Evolutionary conservation across 2,329 filamentous ascomycete genomes (phyloP), one percentile per base, ranked within the genome.

Genomic region (Aspergillus candidus): DNA sequence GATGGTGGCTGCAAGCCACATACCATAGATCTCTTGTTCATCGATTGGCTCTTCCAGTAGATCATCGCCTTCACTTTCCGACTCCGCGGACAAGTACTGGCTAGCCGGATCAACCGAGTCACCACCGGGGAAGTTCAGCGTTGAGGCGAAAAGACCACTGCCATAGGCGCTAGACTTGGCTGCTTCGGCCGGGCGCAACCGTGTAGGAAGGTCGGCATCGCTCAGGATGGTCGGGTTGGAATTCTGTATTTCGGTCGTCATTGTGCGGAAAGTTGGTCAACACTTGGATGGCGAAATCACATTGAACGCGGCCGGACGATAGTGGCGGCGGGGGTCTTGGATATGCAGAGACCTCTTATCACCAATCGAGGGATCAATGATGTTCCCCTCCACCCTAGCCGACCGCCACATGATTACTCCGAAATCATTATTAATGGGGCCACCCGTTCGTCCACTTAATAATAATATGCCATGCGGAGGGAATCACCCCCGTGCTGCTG

Each of bases 21-120:
- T 72, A 93, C 88, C 89, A 63, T 91, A 98, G 34, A 98, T 91
- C 69, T 98, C 93, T 67, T 96, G 93, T 66, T 94, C 88, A 62
- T 98, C 93, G 55, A 98, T 95, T 45, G 86, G 86, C 57, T 97
- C 90, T 31, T 82, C 75, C 1, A 74, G 72, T 38, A 80, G 76
- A 46, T 83, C 79, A 46, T 82, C 79, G 40, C 22, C 22, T 27
- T 79, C 72, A n/a, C 60, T 65, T 30, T 68, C 66, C 6, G 63
- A 62, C 32, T 65, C 63, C 38, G 61, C 66, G 17, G 66, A 65
- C 38, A 44, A 52, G 44, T 54, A 38, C 53, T 63, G 57, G 50
- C 62, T 55, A n/a, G 61, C 74, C 31, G 75, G 72, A 56, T 79
- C 75, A 49, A 62, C 67, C 41, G 71, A 62, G 49, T 73, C 71